Evolutionary conservation across 305 asterid genomes (phyloP).

Genomic region (Nicotiana rustica): DNA sequence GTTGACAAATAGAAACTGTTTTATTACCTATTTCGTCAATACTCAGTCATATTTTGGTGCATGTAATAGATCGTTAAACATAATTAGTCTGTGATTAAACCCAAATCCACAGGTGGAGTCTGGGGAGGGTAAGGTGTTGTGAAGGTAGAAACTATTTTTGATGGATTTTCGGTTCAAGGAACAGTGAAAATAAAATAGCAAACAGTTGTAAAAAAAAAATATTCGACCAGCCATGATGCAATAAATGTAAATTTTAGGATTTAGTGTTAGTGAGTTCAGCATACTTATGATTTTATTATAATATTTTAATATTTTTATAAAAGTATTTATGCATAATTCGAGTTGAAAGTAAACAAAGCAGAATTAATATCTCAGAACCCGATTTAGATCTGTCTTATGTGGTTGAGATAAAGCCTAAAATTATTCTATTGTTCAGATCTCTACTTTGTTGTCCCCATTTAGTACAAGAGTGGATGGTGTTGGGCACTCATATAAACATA

Average conservation of each 20-base stretch:
- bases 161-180: no score
- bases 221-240: background rate
- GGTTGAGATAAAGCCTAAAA: background rate
- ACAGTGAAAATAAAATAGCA: no score
- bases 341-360: background rate
- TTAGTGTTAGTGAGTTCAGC: background rate
- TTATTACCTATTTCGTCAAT: background rate
- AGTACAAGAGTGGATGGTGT: background rate
- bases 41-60: background rate
- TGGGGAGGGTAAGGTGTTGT: no score
- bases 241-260: background rate
- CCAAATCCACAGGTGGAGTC: no score
- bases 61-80: background rate
- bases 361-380: background rate
- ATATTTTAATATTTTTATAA: no score
- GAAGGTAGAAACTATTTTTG: no score
- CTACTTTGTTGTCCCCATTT: background rate
- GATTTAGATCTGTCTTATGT: background rate
- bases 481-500: slow-evolving; percentile 6
- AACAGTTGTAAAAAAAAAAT: no score
- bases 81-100: background rate
- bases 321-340: no score
- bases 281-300: background rate
- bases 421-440: background rate
- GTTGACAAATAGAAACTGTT: background rate